phyloP scores from a whole-genome alignment of 129 eudicot species.

The Silybum marianum region DNA sequence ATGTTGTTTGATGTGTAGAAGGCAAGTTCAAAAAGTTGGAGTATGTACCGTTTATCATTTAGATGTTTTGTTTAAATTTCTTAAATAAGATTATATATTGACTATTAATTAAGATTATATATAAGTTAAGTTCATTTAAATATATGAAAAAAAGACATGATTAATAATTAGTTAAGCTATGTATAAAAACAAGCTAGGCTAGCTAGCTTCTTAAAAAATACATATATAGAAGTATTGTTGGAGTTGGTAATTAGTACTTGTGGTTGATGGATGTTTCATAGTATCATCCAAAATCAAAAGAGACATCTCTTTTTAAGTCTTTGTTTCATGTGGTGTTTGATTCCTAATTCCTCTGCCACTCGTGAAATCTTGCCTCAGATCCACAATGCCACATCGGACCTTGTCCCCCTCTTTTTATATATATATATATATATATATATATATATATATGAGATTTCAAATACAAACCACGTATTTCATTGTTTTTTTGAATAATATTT shows the following conservation, averaged over 20 bases:
- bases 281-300: slow-evolving; percentile 12
- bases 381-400: slow-evolving; percentile 24
- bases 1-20: slow-evolving; percentile 19
- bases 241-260: background rate
- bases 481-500: too few species aligned
- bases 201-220: background rate
- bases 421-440: too few species aligned
- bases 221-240: background rate
- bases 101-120: background rate
- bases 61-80: background rate
- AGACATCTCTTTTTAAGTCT: background rate
- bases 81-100: background rate
- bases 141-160: background rate
- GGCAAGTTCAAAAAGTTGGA: slow-evolving; percentile 2
- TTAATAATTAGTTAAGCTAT: background rate
- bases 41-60: background rate
- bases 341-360: slow-evolving; percentile 24
- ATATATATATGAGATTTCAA: too few species aligned
- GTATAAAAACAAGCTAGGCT: background rate
- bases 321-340: slow-evolving; percentile 32
- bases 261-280: slow-evolving; percentile 12
- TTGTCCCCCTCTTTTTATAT: background rate
- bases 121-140: background rate
- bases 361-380: slow-evolving; percentile 26
- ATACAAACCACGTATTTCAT: too few species aligned